Conservation (phyloP, 176 grass and related monocot genomes). For the Triticum timopheevii region DNA sequence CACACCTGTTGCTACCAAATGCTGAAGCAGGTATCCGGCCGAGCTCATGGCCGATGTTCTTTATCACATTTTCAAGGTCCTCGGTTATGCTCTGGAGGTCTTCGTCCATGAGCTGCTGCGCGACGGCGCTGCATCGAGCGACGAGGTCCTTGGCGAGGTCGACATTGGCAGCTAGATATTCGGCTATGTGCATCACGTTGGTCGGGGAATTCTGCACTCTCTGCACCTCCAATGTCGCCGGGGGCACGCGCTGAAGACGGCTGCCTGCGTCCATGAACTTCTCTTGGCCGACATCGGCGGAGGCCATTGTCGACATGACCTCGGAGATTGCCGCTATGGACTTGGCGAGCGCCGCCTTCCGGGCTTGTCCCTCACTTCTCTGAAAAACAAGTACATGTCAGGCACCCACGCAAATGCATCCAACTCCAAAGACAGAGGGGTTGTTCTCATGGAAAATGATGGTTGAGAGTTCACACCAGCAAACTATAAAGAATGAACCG, state of each 20-base stretch:
- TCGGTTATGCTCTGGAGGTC: conserved; percentile 51
- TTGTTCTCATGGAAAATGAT: conserved; percentile 9
- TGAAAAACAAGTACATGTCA: conserved; percentile 34
- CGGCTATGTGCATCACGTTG: conserved; percentile 27
- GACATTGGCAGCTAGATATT: conserved; percentile 68
- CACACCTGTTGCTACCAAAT: conserved; percentile 45
- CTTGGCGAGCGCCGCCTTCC: conserved; percentile 45
- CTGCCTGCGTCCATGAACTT: conserved; percentile 55
- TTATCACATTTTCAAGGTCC: conserved; percentile 67
- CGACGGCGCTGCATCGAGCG: conserved; percentile 38
- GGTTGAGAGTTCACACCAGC: conserved; percentile 28
- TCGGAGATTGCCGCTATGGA: conserved; percentile 52
- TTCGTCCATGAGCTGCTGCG: conserved; percentile 45
- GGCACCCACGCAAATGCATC: neutral
- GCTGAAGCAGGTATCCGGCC: conserved; percentile 51
- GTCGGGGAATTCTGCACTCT: conserved; percentile 11
- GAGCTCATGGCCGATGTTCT: conserved; percentile 59
- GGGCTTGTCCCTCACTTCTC: conserved; percentile 36
- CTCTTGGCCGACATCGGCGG: conserved; percentile 33
- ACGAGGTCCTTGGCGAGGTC: conserved; percentile 73
- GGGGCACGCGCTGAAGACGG: conserved; percentile 39
- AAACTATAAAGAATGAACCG: conserved; percentile 29
- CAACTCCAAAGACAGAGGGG: neutral
- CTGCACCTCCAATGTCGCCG: conserved; percentile 40
- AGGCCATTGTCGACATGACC: conserved; percentile 42